Evolutionary conservation across 2,329 filamentous ascomycete genomes (phyloP), one percentile per base, ranked within the genome.

Genomic region (Aspergillus sp.): DNA sequence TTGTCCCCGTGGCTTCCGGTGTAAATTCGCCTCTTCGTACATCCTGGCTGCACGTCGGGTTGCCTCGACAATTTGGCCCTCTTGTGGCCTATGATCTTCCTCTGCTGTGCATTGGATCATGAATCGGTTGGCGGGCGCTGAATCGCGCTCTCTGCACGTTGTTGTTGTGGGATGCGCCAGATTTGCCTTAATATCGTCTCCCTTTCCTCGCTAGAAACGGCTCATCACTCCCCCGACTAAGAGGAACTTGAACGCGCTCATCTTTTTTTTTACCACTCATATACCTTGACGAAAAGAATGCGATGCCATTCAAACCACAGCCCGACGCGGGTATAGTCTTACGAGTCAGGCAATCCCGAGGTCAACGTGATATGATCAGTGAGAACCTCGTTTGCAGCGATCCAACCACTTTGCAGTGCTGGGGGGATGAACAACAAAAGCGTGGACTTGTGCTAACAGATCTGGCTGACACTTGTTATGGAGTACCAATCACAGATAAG

Each of bases 41-140:
- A 57, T 60, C 57, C 57, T 34, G 47, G 48, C 43, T 57, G 60
- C 63, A 64, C 48, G 54, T 19, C 28, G 31, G 60, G 54, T 62
- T 63, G 60, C 45, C 49, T 48, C 54, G 45, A 59, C 57, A 46
- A 59, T 59, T 58, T 59, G 57, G 58, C 25, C 28, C 19, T 34
- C 38, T 58, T 51, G 48, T 60, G 59, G 48, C 62, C 62, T 62
- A 63, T 63, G 46, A 43, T 60, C 58, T 53, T 34, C 19, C 17
- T 38, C 38, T 57, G 46, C 47, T 34, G 46, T 48, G 46, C 50
- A 56, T 38, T 48, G 45, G 28, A 25, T 62, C 57, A n/a, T 47
- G 25, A 61, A 58, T 52, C 49, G 56, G 48, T 59, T 65, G 64
- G 59, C 57, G 22, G 53, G 50, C 25, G 56, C 25, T 15, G 28